Base-by-base conservation (phyloP, 768 basidiomycete genomes). In the Termitomyces sp. region DNA sequence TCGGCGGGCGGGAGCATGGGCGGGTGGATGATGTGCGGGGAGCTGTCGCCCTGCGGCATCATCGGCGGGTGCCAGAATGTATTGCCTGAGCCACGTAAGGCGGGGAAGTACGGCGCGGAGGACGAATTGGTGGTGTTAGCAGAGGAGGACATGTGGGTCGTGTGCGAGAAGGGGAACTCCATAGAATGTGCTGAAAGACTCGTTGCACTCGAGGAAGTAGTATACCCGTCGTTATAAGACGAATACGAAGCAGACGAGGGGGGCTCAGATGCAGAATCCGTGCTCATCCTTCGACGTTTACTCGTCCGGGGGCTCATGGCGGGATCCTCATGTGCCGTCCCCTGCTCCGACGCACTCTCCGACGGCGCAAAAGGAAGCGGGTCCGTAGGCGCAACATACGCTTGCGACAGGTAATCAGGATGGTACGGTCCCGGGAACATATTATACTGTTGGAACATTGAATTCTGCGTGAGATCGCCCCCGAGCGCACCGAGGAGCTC, bases 51-150 rank as follows among this genome's bases (percentile, higher is more conserved):
- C 58, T 82, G 80, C 4, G 81, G 73, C 60, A 87, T 76, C 79
- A 87, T 86, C 10, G 88, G 85, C 3, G 89, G 88, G 68, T 91
- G 89, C 88, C 88, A 90, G 62, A 88, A 86, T 7, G 85, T 80
- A 58, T 80, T 84, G 0, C 77, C 79, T 5, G 79, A 80, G 5
- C 81, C 83, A 15, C 84, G 73, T 27, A 84, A 69, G 4, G 79
- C 75, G n/a, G 76, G 78, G 6, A 47, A 47, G 32, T 47, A 47
- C 31, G 25, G 23, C 16, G 42, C n/a, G n/a, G n/a, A n/a, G n/a
- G n/a, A n/a, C n/a, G n/a, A n/a, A n/a, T n/a, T n/a, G n/a, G n/a
- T n/a, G n/a, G n/a, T n/a, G n/a, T n/a, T n/a, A n/a, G n/a, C n/a
- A n/a, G n/a, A n/a, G n/a, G n/a, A n/a, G n/a, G n/a, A n/a, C n/a